Percentiles rank a stretch among this genome's conserved stretches.
phyloP scores from a whole-genome alignment of 2,329 filamentous ascomycete genomes.

The Aspergillus quadrilineatus region DNA sequence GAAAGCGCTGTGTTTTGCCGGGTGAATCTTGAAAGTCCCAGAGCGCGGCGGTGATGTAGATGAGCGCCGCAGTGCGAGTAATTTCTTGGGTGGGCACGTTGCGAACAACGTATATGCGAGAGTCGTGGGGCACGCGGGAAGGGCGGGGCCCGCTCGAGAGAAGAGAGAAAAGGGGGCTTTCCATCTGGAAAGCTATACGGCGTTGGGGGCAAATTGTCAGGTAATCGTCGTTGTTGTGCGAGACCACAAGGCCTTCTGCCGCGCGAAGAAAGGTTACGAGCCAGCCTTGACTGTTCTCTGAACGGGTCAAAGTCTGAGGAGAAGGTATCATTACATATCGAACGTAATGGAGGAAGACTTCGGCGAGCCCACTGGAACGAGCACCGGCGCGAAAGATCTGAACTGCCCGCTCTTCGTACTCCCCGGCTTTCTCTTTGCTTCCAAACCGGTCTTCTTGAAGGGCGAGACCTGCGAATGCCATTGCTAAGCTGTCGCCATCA shows the following conservation, averaged over 20 bases:
- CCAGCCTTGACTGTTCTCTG: slow-evolving; percentile 26
- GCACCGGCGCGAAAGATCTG: slow-evolving; percentile 32
- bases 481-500: slow-evolving; percentile 31
- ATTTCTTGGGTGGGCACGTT: slow-evolving; percentile 34
- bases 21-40: slow-evolving; percentile 36
- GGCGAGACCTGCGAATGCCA: slow-evolving; percentile 38
- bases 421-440: slow-evolving; percentile 25
- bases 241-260: slow-evolving; percentile 35
- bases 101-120: slow-evolving; percentile 39
- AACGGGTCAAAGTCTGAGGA: slow-evolving; percentile 1
- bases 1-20: slow-evolving; percentile 34
- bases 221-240: slow-evolving; percentile 30
- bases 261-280: slow-evolving; percentile 37
- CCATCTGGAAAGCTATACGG: slow-evolving; percentile 36
- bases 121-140: slow-evolving; percentile 35
- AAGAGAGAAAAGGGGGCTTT: slow-evolving; percentile 37
- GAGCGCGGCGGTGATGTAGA: slow-evolving; percentile 40
- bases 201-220: slow-evolving; percentile 31
- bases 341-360: slow-evolving; percentile 37
- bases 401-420: slow-evolving; percentile 33
- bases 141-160: slow-evolving; percentile 45
- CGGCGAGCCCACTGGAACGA: slow-evolving; percentile 24
- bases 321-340: slow-evolving; percentile 34
- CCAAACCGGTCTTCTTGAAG: slow-evolving; percentile 43
- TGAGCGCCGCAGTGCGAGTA: slow-evolving; percentile 38